A percentile compares a stretch with the other conserved stretches of the same genome.
Conservation (phyloP, 129 eudicot species). For the Flaveria trinervia region DNA sequence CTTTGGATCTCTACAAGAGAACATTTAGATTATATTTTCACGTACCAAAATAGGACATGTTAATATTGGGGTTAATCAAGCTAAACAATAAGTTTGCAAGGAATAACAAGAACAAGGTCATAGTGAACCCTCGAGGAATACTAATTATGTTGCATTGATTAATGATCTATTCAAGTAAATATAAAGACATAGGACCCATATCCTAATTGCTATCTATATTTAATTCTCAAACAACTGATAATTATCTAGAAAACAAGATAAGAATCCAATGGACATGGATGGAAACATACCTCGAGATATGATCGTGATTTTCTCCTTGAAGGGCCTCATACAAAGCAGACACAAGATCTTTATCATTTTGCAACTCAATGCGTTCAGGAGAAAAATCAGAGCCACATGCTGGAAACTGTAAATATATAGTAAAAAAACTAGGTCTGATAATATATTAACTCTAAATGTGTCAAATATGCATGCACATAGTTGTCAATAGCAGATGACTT, state of each 20-base stretch:
- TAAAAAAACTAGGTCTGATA: conserved; percentile 5
- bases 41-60: conserved; percentile 8
- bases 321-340: conserved; percentile 70
- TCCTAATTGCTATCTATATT: neutral
- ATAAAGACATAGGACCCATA: neutral
- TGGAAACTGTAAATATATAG: conserved; percentile 63
- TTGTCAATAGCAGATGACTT: neutral
- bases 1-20: conserved; percentile 36
- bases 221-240: neutral
- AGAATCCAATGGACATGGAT: conserved; percentile 4
- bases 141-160: neutral
- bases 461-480: conserved; percentile 16
- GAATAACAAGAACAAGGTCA: conserved; percentile 20
- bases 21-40: conserved; percentile 10
- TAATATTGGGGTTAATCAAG: conserved; percentile 11
- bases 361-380: conserved; percentile 56
- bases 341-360: conserved; percentile 60
- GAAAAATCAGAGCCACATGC: conserved; percentile 63
- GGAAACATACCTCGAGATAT: conserved; percentile 50
- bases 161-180: neutral
- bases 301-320: conserved; percentile 64
- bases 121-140: neutral
- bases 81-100: neutral
- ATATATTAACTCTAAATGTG: neutral
- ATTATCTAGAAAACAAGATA: conserved; percentile 1